phyloP scores from a whole-genome alignment of 2,329 filamentous ascomycete genomes.

The Ophiostoma tasmaniense region DNA sequence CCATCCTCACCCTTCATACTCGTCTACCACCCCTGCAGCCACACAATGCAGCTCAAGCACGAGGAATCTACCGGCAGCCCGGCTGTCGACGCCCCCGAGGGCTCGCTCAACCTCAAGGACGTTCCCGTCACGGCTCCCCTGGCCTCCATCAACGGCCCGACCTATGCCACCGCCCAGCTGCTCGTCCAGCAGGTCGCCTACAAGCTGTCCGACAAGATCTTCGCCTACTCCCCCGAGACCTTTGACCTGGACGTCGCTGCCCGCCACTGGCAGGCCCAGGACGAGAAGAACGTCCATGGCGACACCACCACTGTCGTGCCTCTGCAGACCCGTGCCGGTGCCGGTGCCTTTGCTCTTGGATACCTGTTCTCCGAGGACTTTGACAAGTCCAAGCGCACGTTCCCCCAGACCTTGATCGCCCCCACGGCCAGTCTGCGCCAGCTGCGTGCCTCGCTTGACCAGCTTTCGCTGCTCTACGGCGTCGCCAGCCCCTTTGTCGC shows the following conservation, averaged over 20 bases:
- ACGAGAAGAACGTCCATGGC: constrained; percentile 72
- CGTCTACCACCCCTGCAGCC: neutral
- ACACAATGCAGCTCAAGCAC: constrained; percentile 22
- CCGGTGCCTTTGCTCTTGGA: constrained; percentile 82
- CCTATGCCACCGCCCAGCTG: constrained; percentile 86
- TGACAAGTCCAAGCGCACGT: constrained; percentile 79
- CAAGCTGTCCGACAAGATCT: constrained; percentile 91
- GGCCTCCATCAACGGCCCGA: constrained; percentile 67
- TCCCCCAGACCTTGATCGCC: constrained; percentile 84
- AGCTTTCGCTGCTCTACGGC: constrained; percentile 82
- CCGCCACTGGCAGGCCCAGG: constrained; percentile 62
- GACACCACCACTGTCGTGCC: constrained; percentile 68
- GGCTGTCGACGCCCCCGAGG: constrained; percentile 11
- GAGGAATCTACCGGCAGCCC: constrained; percentile 22
- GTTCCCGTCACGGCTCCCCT: constrained; percentile 43
- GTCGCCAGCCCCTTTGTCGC: constrained; percentile 89
- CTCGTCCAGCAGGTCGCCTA: constrained; percentile 96
- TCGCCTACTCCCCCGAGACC: constrained; percentile 88
- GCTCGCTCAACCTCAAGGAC: constrained; percentile 28
- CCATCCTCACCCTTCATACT: neutral
- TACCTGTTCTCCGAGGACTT: constrained; percentile 98
- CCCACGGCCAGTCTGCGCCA: constrained; percentile 74
- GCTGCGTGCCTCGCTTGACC: constrained; percentile 77
- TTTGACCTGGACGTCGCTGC: constrained; percentile 84
- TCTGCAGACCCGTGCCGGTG: constrained; percentile 80